These are phyloP conservation scores for Madurella mycetomatis DNA, from an alignment of 2,329 filamentous ascomycete species.

Conservation along the genomic window DNA sequence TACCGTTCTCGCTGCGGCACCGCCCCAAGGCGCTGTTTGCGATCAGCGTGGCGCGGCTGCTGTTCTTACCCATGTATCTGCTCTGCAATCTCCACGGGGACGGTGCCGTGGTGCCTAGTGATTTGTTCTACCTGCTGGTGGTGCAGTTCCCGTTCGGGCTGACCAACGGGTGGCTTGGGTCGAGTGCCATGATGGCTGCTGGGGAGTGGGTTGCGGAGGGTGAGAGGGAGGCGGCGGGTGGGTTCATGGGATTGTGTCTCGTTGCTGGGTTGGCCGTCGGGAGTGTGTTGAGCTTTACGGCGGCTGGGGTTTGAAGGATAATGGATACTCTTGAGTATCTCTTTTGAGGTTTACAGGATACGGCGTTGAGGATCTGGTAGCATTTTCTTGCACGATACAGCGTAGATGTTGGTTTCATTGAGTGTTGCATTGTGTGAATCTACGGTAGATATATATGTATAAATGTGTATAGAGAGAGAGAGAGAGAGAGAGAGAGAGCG, in stretches of 20 bases:
- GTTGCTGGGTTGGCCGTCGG: slow-evolving; percentile 77
- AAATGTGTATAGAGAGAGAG: too few relatives aligned
- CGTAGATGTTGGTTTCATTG: too few relatives aligned
- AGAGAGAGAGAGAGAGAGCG: too few relatives aligned
- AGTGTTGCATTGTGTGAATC: too few relatives aligned
- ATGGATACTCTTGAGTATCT: neutral
- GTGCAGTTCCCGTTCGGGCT: slow-evolving; percentile 82
- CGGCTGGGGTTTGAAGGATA: slow-evolving; percentile 42
- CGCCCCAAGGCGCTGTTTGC: slow-evolving; percentile 64
- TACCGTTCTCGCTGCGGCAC: slow-evolving; percentile 54
- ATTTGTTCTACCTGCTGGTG: slow-evolving; percentile 80
- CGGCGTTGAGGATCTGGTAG: neutral
- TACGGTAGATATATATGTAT: too few relatives aligned
- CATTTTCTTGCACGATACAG: neutral
- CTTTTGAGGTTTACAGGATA: neutral
- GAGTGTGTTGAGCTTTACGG: slow-evolving; percentile 84
- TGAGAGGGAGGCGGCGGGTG: slow-evolving; percentile 83
- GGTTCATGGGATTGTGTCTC: slow-evolving; percentile 91
- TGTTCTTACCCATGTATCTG: slow-evolving; percentile 79
- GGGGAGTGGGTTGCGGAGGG: slow-evolving; percentile 74
- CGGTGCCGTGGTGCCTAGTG: slow-evolving; percentile 70
- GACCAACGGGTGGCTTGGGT: slow-evolving; percentile 82
- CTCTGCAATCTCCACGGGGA: slow-evolving; percentile 81
- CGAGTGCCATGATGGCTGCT: slow-evolving; percentile 87
- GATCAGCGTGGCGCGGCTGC: slow-evolving; percentile 59